phyloP scores from a whole-genome alignment of 192 early-diverging fungal species.

The Podila clonocystis region DNA sequence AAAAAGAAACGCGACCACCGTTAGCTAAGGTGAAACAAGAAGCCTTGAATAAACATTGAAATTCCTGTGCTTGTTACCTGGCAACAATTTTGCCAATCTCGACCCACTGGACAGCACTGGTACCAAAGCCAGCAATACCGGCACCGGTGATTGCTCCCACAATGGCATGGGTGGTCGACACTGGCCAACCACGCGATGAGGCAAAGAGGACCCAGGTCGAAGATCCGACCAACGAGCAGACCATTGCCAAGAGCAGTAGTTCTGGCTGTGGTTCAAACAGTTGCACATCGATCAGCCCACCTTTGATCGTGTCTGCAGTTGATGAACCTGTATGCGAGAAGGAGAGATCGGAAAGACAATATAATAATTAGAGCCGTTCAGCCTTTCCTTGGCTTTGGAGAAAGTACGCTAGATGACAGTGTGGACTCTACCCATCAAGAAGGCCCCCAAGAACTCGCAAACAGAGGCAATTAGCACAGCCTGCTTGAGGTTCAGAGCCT shows the following conservation, averaged over 20 bases:
- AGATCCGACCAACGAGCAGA: conserved; percentile 83
- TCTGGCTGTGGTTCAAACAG: conserved; percentile 70
- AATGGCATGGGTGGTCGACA: conserved; percentile 88
- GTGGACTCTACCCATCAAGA: conserved; percentile 63
- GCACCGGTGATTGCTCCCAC: conserved; percentile 83
- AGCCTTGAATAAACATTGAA: not conserved
- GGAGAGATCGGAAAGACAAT: not conserved
- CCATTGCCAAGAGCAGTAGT: conserved; percentile 82
- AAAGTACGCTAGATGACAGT: not conserved
- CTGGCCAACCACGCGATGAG: conserved; percentile 74
- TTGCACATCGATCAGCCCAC: conserved; percentile 70
- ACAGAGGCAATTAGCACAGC: conserved; percentile 84
- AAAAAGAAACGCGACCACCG: not conserved
- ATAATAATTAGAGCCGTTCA: not conserved
- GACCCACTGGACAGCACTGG: conserved; percentile 68
- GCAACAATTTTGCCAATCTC: conserved; percentile 25
- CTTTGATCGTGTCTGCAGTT: conserved; percentile 84
- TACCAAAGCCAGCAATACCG: conserved; percentile 79
- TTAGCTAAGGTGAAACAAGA: not conserved
- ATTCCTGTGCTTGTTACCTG: not conserved
- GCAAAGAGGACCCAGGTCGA: conserved; percentile 81
- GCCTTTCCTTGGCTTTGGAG: not conserved
- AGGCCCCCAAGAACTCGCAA: conserved; percentile 83
- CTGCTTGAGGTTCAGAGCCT: conserved; percentile 76
- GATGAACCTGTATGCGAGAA: conserved; percentile 46